A percentile compares a stretch with the other conserved stretches of the same genome.
Evolutionary conservation across 495 filamentous ascomycete genomes (phyloP).

Genomic region (Antarctomyces pellizariae): DNA sequence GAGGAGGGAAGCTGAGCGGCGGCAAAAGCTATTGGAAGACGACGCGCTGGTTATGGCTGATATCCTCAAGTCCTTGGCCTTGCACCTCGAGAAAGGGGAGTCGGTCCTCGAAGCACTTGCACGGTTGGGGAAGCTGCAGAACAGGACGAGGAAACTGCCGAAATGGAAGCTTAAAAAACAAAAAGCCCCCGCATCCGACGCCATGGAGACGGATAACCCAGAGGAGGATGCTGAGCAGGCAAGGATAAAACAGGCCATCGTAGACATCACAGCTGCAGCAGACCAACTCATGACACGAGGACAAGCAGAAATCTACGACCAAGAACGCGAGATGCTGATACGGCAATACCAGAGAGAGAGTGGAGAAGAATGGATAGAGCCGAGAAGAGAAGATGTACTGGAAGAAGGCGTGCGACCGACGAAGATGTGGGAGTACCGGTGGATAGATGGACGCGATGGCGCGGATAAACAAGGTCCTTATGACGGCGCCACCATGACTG

Average conservation of each 20-base stretch:
- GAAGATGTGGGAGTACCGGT: conserved; percentile 72
- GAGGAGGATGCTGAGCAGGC: conserved; percentile 46
- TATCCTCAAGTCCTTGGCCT: conserved; percentile 45
- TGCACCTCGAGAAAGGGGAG: conserved; percentile 54
- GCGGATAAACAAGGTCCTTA: conserved; percentile 68
- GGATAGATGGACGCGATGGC: conserved; percentile 72
- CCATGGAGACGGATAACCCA: conserved; percentile 47
- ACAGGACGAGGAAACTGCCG: conserved; percentile 37
- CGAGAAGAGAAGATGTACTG: conserved; percentile 9
- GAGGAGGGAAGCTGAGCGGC: conserved; percentile 53
- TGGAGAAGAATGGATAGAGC: conserved; percentile 77
- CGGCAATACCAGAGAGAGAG: conserved; percentile 71
- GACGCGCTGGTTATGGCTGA: conserved; percentile 58
- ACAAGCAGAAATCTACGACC: conserved; percentile 72
- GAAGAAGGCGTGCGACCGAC: conserved; percentile 7
- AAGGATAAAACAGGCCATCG: conserved; percentile 44
- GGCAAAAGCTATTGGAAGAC: conserved; percentile 40
- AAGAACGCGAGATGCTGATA: conserved; percentile 61
- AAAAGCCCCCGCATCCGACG: conserved; percentile 17
- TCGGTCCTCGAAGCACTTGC: conserved; percentile 76
- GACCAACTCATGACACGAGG: conserved; percentile 64
- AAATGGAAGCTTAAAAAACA: conserved; percentile 36
- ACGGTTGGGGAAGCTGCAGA: conserved; percentile 46
- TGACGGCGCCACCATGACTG: conserved; percentile 58
- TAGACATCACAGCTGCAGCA: conserved; percentile 68